Percentiles rank a stretch among this genome's conserved stretches.
phyloP scores from a whole-genome alignment of 768 basidiomycete species.

The Pisolithus tinctorius region DNA sequence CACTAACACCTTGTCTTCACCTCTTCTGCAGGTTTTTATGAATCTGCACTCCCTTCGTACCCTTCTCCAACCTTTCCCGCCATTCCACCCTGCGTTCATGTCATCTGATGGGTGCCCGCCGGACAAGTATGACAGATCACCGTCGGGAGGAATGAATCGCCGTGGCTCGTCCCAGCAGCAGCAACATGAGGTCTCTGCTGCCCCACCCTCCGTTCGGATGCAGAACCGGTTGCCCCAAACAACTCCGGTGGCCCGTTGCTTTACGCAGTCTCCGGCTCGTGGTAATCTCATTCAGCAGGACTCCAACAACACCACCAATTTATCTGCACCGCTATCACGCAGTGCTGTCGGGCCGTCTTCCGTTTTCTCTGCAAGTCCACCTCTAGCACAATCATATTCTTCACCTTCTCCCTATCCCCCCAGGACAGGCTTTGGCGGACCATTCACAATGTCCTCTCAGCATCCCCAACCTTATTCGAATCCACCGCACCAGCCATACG shows the following conservation, averaged over 20 bases:
- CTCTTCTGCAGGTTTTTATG: slow-evolving; percentile 5
- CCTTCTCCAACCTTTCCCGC: background rate
- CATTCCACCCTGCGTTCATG: slow-evolving; percentile 1
- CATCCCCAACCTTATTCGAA: slow-evolving; percentile 22
- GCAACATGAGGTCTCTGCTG: background rate
- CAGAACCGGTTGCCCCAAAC: slow-evolving; percentile 4
- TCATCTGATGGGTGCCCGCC: slow-evolving; percentile 1
- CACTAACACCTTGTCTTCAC: background rate
- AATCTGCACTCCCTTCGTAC: background rate
- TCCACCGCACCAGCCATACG: slow-evolving; percentile 26
- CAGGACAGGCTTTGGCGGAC: slow-evolving; percentile 32
- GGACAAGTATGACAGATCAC: background rate
- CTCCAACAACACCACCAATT: background rate
- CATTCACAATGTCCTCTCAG: slow-evolving; percentile 43
- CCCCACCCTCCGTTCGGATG: background rate
- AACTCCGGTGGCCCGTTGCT: background rate
- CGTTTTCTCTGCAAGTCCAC: slow-evolving; percentile 18
- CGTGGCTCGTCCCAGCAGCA: background rate
- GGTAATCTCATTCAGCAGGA: background rate
- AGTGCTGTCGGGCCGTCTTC: slow-evolving; percentile 2
- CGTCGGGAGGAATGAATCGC: background rate
- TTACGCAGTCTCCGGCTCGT: background rate
- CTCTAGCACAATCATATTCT: slow-evolving; percentile 15
- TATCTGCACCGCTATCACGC: background rate
- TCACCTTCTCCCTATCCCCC: slow-evolving; percentile 28